Evolutionary conservation across 2,329 filamentous ascomycete genomes (phyloP), one percentile per base, ranked within the genome.

Genomic region (Fusarium sp.): DNA sequence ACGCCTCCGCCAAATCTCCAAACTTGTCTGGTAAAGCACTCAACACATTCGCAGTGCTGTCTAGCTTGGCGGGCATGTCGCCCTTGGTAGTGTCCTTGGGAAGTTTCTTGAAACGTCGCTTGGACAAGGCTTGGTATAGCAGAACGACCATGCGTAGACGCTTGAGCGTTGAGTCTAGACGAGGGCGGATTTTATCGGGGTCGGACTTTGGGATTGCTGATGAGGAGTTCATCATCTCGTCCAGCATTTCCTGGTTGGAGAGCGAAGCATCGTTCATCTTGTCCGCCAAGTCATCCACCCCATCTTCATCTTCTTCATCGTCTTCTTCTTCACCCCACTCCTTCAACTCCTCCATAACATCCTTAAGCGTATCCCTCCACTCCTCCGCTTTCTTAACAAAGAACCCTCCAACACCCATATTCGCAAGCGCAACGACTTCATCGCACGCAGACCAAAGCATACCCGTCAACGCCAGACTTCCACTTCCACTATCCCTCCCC

Each of bases 401-500:
- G 60, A 94, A 83, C 0, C 91, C 92, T 0, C 86, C 87, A 7
- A 97, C 86, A 0, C 93, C 94, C 25, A 89, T 81, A 8, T 84
- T 84, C 50, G 89, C 87, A 41, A 97, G 80, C 11, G 84, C 83
- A 4, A 89, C 81, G 18, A 97, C 77, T 10, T 87, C 85, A 79
- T 98, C 94, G 74, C 94, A 98, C 9, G 90, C 87, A 57, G 92
- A 88, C 94, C 94, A 98, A 3, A 97, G 82, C 7, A 94, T 84
- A 13, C 93, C 94, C 0, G 94, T 96, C 3, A 88, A 84, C 8
- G 88, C 85, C 55, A 90, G 82, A 75, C 85, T 88, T 6, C 86
- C 85, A 67, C 84, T 86, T 2, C 82, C 82, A 34, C 80, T 81
- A 16, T 70, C 65, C 44, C 73, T 74, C 7, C 72, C 59, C 1